Conservation (phyloP, 495 filamentous ascomycete species). For the Amorphotheca resinae region DNA sequence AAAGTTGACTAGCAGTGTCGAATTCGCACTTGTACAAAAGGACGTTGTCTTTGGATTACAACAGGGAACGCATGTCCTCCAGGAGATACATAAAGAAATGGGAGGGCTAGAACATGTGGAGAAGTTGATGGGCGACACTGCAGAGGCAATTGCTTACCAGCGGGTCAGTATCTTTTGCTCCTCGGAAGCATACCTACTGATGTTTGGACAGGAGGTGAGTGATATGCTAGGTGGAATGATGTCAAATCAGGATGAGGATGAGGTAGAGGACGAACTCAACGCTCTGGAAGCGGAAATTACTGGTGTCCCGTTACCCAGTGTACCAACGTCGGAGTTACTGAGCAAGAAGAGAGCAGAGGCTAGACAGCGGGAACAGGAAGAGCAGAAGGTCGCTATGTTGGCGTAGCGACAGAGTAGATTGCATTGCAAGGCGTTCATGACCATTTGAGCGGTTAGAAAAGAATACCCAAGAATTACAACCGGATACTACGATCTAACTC, state of each 20-base stretch:
- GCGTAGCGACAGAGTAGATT: constrained; percentile 20
- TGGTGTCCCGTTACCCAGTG: constrained; percentile 25
- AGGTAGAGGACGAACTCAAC: constrained; percentile 90
- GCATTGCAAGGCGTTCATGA: not conserved
- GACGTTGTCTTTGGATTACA: constrained; percentile 86
- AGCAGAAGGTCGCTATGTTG: constrained; percentile 32
- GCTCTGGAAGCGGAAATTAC: constrained; percentile 58
- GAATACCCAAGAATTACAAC: too few species aligned
- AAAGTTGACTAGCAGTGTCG: constrained; percentile 67
- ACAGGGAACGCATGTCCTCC: constrained; percentile 79
- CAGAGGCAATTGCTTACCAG: constrained; percentile 81
- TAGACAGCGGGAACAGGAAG: constrained; percentile 25
- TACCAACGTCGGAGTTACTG: constrained; percentile 33
- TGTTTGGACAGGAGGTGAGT: constrained; percentile 56
- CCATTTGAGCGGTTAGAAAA: not conserved
- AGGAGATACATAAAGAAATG: constrained; percentile 91
- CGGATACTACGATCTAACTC: too few species aligned
- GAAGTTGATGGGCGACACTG: constrained; percentile 82
- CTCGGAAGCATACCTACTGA: constrained; percentile 6
- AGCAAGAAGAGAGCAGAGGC: constrained; percentile 30
- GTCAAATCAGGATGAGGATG: constrained; percentile 89
- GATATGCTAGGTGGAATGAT: constrained; percentile 79
- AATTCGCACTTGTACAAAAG: constrained; percentile 92
- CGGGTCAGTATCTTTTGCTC: constrained; percentile 39
- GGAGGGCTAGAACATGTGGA: constrained; percentile 87